Percentiles rank a stretch among this genome's conserved stretches.
These are phyloP conservation scores for Osmanthus fragrans DNA, from an alignment of 257 asterid genomes.

Conservation along the genomic window DNA sequence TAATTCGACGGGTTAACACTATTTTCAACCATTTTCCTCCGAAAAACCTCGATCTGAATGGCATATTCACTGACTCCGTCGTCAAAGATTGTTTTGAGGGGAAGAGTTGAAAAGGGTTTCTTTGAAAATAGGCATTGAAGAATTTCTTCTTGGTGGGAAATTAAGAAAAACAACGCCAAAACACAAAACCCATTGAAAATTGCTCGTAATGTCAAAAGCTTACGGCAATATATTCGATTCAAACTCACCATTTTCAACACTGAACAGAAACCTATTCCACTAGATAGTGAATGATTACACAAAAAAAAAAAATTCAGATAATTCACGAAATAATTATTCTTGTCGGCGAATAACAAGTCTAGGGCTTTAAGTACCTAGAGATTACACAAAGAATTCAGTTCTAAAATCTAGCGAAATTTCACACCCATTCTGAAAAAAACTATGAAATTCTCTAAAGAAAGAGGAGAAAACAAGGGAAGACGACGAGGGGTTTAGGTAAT, in stretches of 20 bases:
- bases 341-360: neutral
- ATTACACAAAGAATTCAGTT: neutral
- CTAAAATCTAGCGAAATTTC: neutral
- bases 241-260: conserved; percentile 37
- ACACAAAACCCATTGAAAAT: conserved; percentile 50
- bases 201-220: conserved; percentile 49
- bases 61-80: conserved; percentile 13
- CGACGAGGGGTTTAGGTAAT: neutral
- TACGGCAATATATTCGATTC: conserved; percentile 23
- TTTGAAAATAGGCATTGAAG: conserved; percentile 33
- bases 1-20: conserved; percentile 18
- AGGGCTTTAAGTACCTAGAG: conserved; percentile 14
- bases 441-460: neutral
- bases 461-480: neutral
- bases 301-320: neutral
- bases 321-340: conserved; percentile 6
- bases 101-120: conserved; percentile 22
- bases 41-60: neutral
- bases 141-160: conserved; percentile 28
- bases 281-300: conserved; percentile 10
- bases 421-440: neutral
- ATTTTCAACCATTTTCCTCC: conserved; percentile 40
- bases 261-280: conserved; percentile 8
- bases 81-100: conserved; percentile 1
- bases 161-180: conserved; percentile 43